These are phyloP conservation scores for Candida suzukii DNA, from an alignment of 805 yeast genomes.

Conservation along the genomic window DNA sequence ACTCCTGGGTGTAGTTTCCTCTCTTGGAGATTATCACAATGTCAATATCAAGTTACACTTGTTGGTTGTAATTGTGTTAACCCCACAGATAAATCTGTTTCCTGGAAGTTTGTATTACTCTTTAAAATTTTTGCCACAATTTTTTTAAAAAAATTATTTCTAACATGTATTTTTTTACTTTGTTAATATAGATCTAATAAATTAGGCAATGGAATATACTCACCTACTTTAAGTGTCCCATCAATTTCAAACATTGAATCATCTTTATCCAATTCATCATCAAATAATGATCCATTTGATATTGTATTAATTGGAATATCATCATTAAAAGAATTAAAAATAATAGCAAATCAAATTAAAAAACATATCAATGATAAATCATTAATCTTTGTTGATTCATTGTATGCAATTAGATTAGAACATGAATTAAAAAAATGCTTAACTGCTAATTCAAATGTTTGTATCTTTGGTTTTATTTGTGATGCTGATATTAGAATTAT, in stretches of 20 bases:
- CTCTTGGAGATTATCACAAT: slow-evolving; percentile 21
- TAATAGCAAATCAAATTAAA: slow-evolving; percentile 4
- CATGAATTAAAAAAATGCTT: slow-evolving; percentile 2
- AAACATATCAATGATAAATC: slow-evolving; percentile 11
- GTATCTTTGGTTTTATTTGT: slow-evolving; percentile 16
- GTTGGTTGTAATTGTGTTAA: slow-evolving; percentile 11
- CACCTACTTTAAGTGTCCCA: slow-evolving; percentile 2
- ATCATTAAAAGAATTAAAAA: slow-evolving; percentile 4
- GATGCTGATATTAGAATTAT: slow-evolving; percentile 17
- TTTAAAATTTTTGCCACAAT: not conserved
- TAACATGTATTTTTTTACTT: too few relatives aligned
- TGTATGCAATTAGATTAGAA: slow-evolving; percentile 16
- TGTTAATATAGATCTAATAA: slow-evolving; percentile 4
- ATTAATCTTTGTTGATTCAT: slow-evolving; percentile 20
- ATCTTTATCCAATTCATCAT: not conserved
- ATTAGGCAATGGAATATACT: slow-evolving; percentile 8
- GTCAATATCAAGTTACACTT: slow-evolving; percentile 9
- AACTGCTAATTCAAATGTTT: slow-evolving; percentile 3
- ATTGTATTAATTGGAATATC: slow-evolving; percentile 14
- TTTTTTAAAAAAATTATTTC: not conserved
- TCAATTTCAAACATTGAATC: slow-evolving; percentile 1
- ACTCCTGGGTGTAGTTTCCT: slow-evolving; percentile 21
- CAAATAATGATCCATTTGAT: slow-evolving; percentile 10
- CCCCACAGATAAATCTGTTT: slow-evolving; percentile 5
- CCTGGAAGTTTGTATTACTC: slow-evolving; percentile 8